phyloP scores from a whole-genome alignment of 306 rosid species.

The Vigna angularis region DNA sequence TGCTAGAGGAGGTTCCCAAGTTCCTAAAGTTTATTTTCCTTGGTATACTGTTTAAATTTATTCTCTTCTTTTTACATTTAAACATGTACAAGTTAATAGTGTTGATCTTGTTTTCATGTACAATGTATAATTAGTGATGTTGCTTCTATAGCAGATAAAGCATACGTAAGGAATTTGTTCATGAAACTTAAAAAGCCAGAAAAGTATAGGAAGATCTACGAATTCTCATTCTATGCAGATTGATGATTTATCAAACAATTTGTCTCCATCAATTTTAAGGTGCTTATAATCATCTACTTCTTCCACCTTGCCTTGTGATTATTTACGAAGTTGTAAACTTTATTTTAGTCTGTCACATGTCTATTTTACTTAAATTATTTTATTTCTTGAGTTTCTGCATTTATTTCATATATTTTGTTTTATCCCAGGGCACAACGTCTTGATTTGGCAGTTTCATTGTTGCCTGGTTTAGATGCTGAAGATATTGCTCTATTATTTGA shows the following conservation, averaged over 20 bases:
- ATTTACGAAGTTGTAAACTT: background rate
- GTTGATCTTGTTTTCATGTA: too few relatives aligned
- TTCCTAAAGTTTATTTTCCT: conserved; percentile 27
- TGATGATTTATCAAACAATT: conserved; percentile 52
- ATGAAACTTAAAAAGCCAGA: conserved; percentile 50
- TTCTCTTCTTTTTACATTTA: background rate
- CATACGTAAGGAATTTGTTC: too few relatives aligned
- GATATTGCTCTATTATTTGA: conserved; percentile 63
- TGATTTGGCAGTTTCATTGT: conserved; percentile 78
- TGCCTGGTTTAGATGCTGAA: conserved; percentile 70
- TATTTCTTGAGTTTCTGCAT: background rate
- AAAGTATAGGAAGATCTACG: conserved; percentile 41
- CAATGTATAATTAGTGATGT: too few relatives aligned
- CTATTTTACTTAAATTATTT: conserved; percentile 19
- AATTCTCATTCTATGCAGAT: conserved; percentile 57
- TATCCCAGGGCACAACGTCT: conserved; percentile 68
- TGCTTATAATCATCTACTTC: conserved; percentile 34
- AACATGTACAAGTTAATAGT: too few relatives aligned
- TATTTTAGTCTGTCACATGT: conserved; percentile 13
- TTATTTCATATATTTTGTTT: conserved; percentile 43
- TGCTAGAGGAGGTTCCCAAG: conserved; percentile 94
- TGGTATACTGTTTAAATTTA: background rate
- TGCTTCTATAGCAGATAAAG: too few relatives aligned
- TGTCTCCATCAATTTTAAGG: conserved; percentile 60
- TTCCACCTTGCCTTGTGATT: background rate